Evolutionary conservation across 805 yeast genomes (phyloP).

Genomic region (Starmerella powellii): DNA sequence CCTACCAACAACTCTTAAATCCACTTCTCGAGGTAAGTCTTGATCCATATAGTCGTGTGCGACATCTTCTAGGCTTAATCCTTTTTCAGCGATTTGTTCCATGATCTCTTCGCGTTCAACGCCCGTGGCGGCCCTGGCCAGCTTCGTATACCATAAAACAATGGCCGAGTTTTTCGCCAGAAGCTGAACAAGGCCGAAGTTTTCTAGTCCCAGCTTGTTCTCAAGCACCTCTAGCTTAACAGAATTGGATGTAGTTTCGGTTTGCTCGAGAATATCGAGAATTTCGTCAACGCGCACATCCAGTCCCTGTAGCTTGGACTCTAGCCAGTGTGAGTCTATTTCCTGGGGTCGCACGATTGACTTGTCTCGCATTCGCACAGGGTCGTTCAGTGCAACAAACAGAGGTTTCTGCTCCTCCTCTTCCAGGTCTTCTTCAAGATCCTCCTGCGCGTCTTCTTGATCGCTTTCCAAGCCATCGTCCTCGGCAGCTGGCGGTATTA

Average conservation of each 20-base stretch:
- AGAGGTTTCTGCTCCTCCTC: slow-evolving; percentile 8
- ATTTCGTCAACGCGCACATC: slow-evolving; percentile 23
- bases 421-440: slow-evolving; percentile 18
- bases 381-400: slow-evolving; percentile 13
- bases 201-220: slow-evolving; percentile 41
- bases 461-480: too few species aligned
- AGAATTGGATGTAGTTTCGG: slow-evolving; percentile 28
- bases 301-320: slow-evolving; percentile 29
- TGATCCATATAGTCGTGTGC: slow-evolving; percentile 20
- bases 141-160: slow-evolving; percentile 43
- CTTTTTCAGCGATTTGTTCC: slow-evolving; percentile 20
- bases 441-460: slow-evolving; percentile 22
- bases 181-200: slow-evolving; percentile 38
- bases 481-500: neutral
- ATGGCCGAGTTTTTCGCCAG: slow-evolving; percentile 41
- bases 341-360: slow-evolving; percentile 30
- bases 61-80: slow-evolving; percentile 4
- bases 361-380: slow-evolving; percentile 7
- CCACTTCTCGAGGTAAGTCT: slow-evolving; percentile 40
- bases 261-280: slow-evolving; percentile 30
- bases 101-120: slow-evolving; percentile 32
- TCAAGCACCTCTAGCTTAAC: slow-evolving; percentile 39
- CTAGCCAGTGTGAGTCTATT: slow-evolving; percentile 43
- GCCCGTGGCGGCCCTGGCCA: slow-evolving; percentile 31
- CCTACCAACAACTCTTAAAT: slow-evolving; percentile 59